phyloP scores from a whole-genome alignment of 2,329 filamentous ascomycete species.

The Scorias spongiosa region DNA sequence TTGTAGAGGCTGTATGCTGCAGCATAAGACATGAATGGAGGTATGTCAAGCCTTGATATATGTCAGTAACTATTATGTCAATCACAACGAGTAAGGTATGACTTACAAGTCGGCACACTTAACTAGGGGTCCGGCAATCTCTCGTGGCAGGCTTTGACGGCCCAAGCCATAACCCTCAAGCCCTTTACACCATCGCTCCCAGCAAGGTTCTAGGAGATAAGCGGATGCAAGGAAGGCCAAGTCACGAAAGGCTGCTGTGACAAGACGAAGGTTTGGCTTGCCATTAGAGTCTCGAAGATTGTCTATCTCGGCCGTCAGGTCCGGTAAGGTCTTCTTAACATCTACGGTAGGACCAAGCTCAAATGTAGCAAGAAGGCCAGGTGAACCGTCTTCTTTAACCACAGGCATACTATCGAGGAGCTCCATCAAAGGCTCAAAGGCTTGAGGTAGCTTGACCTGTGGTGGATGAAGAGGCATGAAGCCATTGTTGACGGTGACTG shows the following conservation, averaged over 20 bases:
- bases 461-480: constrained; percentile 51
- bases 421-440: constrained; percentile 58
- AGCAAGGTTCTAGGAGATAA: constrained; percentile 83
- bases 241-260: constrained; percentile 81
- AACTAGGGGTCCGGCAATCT: constrained; percentile 67
- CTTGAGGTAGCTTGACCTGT: constrained; percentile 44
- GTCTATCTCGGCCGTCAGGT: constrained; percentile 53
- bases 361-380: constrained; percentile 62
- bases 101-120: constrained; percentile 75
- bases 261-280: constrained; percentile 55
- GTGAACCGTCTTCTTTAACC: constrained; percentile 53
- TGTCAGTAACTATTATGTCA: constrained; percentile 1
- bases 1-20: constrained; percentile 49
- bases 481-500: constrained; percentile 60
- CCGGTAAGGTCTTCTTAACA: constrained; percentile 47
- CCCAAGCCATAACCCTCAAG: constrained; percentile 67
- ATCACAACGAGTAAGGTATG: neutral
- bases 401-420: constrained; percentile 68
- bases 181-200: constrained; percentile 46
- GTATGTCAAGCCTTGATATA: constrained; percentile 48
- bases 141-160: constrained; percentile 54
- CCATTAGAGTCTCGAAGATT: constrained; percentile 35
- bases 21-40: constrained; percentile 82
- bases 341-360: constrained; percentile 62
- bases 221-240: constrained; percentile 84